These are phyloP conservation scores for Blastocystis sp. DNA, from an alignment of 352 stramenopile genomes.

Conservation along the genomic window DNA sequence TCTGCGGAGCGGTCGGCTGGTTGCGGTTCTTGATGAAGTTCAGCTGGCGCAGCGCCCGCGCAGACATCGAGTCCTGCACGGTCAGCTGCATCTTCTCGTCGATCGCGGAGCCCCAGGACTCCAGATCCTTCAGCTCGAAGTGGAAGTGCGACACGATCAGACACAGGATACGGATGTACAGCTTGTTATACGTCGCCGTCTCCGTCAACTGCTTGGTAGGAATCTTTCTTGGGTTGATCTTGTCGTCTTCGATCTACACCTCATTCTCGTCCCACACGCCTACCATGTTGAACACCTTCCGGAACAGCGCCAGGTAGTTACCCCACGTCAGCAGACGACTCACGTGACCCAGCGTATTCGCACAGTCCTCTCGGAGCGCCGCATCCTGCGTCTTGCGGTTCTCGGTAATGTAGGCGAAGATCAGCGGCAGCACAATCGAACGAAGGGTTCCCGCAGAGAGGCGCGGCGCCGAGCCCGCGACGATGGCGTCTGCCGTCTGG, in stretches of 20 bases:
- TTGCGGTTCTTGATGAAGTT: constrained; percentile 10
- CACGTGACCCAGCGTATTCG: neutral
- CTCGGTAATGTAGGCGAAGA: constrained; percentile 8
- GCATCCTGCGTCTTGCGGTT: neutral
- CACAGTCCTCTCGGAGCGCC: constrained; percentile 16
- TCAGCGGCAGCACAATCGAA: neutral
- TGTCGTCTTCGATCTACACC: neutral
- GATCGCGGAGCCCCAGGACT: neutral
- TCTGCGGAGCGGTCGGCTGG: neutral
- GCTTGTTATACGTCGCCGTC: constrained; percentile 38
- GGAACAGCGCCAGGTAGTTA: constrained; percentile 37
- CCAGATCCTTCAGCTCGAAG: constrained; percentile 19
- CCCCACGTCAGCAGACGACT: neutral
- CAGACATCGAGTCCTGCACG: constrained; percentile 24
- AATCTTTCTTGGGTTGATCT: neutral
- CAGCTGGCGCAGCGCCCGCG: neutral
- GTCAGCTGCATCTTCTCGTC: neutral
- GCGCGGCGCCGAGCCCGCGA: neutral
- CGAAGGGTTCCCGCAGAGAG: neutral
- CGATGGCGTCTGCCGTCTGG: neutral
- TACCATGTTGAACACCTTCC: neutral
- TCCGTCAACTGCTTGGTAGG: neutral
- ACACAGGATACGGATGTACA: constrained; percentile 46
- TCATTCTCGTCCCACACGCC: neutral
- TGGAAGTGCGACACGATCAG: constrained; percentile 31